Conservation (phyloP, 2,329 filamentous ascomycete species). For the Curvularia sp. region DNA sequence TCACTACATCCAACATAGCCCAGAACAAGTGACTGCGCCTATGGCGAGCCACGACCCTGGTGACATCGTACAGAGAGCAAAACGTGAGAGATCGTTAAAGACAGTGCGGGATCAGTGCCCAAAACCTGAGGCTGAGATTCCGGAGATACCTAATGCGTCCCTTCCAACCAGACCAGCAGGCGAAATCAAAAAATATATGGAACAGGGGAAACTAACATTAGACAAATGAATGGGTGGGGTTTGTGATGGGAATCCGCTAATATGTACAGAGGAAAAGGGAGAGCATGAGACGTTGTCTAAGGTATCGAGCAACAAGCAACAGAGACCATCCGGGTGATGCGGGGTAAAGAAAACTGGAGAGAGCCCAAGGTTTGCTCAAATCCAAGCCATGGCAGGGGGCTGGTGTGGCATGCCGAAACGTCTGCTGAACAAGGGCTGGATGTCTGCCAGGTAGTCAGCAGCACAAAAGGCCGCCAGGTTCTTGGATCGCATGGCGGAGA, state of each 20-base stretch:
- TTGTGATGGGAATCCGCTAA: constrained; percentile 15
- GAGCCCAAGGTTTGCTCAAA: constrained; percentile 26
- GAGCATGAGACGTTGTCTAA: constrained; percentile 23
- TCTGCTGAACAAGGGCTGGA: constrained; percentile 65
- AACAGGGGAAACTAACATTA: constrained; percentile 26
- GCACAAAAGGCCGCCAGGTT: constrained; percentile 77
- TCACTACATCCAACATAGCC: constrained; percentile 18
- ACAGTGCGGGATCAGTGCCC: constrained; percentile 26
- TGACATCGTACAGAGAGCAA: constrained; percentile 16
- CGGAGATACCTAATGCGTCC: constrained; percentile 23
- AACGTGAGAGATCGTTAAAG: constrained; percentile 28
- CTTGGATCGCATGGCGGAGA: constrained; percentile 70
- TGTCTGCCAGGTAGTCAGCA: constrained; percentile 83
- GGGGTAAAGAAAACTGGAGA: constrained; percentile 3
- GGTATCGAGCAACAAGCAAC: constrained; percentile 17
- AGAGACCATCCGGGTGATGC: constrained; percentile 10
- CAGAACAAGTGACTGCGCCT: constrained; percentile 14
- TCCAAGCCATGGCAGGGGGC: constrained; percentile 45
- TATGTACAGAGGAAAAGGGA: constrained; percentile 27
- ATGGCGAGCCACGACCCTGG: constrained; percentile 11
- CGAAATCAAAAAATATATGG: constrained; percentile 12
- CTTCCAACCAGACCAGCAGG: constrained; percentile 21
- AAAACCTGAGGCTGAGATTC: constrained; percentile 23
- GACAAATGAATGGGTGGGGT: constrained; percentile 25
- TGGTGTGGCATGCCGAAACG: constrained; percentile 31